Conservation (phyloP, 345 rosid genomes). For the Eucalyptus pauciflora region DNA sequence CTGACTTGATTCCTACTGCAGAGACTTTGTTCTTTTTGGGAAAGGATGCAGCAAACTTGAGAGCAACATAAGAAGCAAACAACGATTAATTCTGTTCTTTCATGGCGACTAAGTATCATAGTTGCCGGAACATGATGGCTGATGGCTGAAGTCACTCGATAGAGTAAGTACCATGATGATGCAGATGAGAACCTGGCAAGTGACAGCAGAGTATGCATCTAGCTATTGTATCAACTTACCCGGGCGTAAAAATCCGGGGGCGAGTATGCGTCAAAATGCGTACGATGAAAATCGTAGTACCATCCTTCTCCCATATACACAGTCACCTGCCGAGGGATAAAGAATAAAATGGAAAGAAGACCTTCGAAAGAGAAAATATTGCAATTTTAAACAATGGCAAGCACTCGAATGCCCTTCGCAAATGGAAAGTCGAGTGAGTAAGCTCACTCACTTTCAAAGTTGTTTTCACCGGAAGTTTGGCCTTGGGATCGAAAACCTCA, state of each 20-base stretch:
- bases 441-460: constrained; percentile 43
- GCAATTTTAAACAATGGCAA: neutral
- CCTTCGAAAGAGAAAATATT: neutral
- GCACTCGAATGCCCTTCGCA: neutral
- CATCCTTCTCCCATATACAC: constrained; percentile 95
- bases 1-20: neutral
- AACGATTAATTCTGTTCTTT: neutral
- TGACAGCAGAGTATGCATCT: neutral
- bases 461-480: constrained; percentile 28
- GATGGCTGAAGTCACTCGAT: neutral
- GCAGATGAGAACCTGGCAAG: neutral
- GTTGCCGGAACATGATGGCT: neutral
- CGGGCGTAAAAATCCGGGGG: constrained; percentile 79
- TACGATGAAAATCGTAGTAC: constrained; percentile 56
- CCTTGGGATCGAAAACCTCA: constrained; percentile 57
- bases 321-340: constrained; percentile 32
- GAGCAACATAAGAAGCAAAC: neutral
- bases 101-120: neutral
- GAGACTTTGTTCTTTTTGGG: neutral
- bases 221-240: constrained; percentile 20
- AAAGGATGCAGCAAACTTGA: neutral
- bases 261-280: constrained; percentile 72
- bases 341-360: neutral
- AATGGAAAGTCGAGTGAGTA: neutral
- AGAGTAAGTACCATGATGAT: neutral